Evolutionary conservation across 371 early-diverging fungal genomes (phyloP).

Genomic region (Mucor mucedo): DNA sequence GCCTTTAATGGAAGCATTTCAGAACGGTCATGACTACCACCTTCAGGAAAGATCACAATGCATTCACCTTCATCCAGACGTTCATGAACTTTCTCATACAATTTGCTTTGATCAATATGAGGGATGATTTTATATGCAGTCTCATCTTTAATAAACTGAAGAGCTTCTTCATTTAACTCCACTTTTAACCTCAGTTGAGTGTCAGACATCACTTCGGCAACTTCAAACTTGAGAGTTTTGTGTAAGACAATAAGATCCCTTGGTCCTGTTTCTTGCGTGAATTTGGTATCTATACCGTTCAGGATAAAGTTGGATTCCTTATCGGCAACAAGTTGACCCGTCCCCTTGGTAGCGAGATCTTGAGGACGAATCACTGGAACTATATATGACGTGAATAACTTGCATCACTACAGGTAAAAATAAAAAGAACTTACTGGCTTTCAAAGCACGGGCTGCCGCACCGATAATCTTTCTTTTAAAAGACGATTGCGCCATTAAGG

Average conservation of each 20-base stretch:
- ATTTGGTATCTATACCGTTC: constrained; percentile 62
- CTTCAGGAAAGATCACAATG: constrained; percentile 92
- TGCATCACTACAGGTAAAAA: not conserved
- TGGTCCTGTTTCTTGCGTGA: constrained; percentile 56
- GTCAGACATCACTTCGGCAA: constrained; percentile 71
- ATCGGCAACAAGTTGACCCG: constrained; percentile 56
- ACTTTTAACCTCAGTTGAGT: constrained; percentile 57
- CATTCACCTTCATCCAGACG: constrained; percentile 65
- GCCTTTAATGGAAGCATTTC: constrained; percentile 89
- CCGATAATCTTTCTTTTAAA: constrained; percentile 79
- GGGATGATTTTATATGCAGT: constrained; percentile 67
- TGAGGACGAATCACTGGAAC: constrained; percentile 86
- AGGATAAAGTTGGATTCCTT: constrained; percentile 39
- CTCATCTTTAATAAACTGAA: constrained; percentile 39
- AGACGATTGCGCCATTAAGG: constrained; percentile 74
- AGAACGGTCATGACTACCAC: constrained; percentile 88
- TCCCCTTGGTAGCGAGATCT: constrained; percentile 69
- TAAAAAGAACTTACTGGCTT: constrained; percentile 49
- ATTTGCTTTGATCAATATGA: constrained; percentile 74
- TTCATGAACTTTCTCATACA: constrained; percentile 76
- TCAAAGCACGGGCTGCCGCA: constrained; percentile 59
- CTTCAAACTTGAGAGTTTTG: constrained; percentile 51
- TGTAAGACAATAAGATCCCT: constrained; percentile 59
- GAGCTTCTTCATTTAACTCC: constrained; percentile 52
- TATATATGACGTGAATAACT: constrained; percentile 17